phyloP scores from a whole-genome alignment of 306 rosid species.

The Biancaea sappan region DNA sequence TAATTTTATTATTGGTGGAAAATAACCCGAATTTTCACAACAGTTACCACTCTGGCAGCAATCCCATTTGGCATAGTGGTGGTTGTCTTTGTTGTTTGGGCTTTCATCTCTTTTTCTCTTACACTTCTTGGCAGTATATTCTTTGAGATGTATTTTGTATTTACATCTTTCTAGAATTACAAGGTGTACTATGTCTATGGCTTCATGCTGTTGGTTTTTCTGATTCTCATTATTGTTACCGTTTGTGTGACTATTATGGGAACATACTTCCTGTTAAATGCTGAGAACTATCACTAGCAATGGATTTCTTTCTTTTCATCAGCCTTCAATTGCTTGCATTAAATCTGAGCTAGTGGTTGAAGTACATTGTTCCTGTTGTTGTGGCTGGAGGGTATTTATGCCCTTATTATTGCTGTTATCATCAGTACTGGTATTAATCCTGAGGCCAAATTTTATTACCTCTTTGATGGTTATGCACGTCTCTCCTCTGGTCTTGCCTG shows the following conservation, averaged over 20 bases:
- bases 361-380: too few species aligned
- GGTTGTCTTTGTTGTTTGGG: slow-evolving; percentile 99
- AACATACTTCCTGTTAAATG: slow-evolving; percentile 92
- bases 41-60: slow-evolving; percentile 98
- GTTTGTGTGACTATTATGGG: slow-evolving; percentile 99
- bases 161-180: slow-evolving; percentile 99
- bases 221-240: slow-evolving; percentile 89
- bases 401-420: too few species aligned
- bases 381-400: too few species aligned
- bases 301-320: slow-evolving; percentile 99
- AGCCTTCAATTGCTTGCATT: slow-evolving; percentile 94
- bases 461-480: too few species aligned
- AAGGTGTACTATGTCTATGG: slow-evolving; percentile 97
- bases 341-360: too few species aligned
- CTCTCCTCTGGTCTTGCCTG: too few species aligned
- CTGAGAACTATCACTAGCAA: slow-evolving; percentile 99
- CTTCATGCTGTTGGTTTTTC: slow-evolving; percentile 95
- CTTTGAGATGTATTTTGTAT: slow-evolving; percentile 99
- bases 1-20: too few species aligned
- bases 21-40: too few species aligned
- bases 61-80: slow-evolving; percentile 98
- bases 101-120: slow-evolving; percentile 93
- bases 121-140: slow-evolving; percentile 99
- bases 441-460: too few species aligned
- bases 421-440: too few species aligned